phyloP scores from a whole-genome alignment of 2,329 filamentous ascomycete species.

The Venturia oleaginea region DNA sequence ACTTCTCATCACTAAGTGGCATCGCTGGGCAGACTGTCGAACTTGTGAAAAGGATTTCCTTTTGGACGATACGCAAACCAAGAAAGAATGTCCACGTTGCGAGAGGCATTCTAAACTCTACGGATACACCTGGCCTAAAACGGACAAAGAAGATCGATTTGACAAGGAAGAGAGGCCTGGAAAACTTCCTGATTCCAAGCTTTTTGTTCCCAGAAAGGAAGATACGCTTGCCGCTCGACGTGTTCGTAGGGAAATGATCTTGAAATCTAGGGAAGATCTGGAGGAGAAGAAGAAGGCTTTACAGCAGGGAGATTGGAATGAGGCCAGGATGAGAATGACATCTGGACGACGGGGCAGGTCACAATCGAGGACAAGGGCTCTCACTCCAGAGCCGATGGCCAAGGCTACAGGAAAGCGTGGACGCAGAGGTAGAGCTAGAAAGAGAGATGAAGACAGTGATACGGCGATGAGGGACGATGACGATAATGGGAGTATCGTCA shows the following conservation, averaged over 20 bases:
- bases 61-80: conserved; percentile 75
- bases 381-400: neutral
- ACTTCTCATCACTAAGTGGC: conserved; percentile 65
- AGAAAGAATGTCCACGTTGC: conserved; percentile 79
- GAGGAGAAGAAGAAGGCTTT: neutral
- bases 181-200: conserved; percentile 48
- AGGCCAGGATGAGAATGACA: conserved; percentile 5
- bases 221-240: neutral
- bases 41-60: conserved; percentile 78
- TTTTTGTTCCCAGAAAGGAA: neutral
- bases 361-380: conserved; percentile 1
- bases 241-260: neutral
- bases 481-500: neutral
- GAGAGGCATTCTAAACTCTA: conserved; percentile 95
- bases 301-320: conserved; percentile 1
- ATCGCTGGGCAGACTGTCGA: conserved; percentile 80
- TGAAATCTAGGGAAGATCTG: neutral
- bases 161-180: conserved; percentile 63
- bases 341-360: neutral
- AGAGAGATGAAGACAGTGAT: neutral
- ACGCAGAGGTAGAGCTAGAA: neutral
- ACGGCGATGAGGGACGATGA: conserved; percentile 1
- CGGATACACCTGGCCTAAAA: conserved; percentile 94
- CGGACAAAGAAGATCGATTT: conserved; percentile 63
- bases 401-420: neutral